These are phyloP conservation scores for Phytophthora parvispora DNA, from an alignment of 352 stramenopile species.

Conservation along the genomic window DNA sequence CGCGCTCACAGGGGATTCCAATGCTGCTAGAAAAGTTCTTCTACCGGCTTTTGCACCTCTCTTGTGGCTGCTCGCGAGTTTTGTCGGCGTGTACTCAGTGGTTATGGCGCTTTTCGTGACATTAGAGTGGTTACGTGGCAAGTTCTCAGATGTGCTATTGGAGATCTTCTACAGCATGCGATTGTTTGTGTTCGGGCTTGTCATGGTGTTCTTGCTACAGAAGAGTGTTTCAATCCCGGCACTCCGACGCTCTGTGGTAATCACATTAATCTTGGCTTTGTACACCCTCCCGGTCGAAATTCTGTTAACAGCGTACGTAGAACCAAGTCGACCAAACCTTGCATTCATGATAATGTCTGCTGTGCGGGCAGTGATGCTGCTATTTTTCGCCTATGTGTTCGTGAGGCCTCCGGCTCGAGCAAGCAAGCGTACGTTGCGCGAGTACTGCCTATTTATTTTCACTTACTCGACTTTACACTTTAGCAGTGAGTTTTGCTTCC, in stretches of 20 bases:
- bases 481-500: constrained; percentile 37
- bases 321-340: constrained; percentile 19
- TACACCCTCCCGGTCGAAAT: constrained; percentile 41
- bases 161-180: constrained; percentile 65
- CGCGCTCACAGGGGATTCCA: constrained; percentile 54
- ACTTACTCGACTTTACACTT: constrained; percentile 52
- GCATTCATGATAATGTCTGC: constrained; percentile 29
- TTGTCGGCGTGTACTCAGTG: constrained; percentile 51
- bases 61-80: constrained; percentile 57
- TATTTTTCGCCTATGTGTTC: constrained; percentile 37
- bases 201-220: constrained; percentile 67
- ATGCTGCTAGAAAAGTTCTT: constrained; percentile 66
- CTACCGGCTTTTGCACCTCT: constrained; percentile 77
- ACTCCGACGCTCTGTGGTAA: constrained; percentile 40
- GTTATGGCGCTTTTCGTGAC: constrained; percentile 30
- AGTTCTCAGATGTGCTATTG: constrained; percentile 27
- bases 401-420: constrained; percentile 32
- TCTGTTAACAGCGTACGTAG: constrained; percentile 25
- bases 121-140: constrained; percentile 42
- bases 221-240: constrained; percentile 64
- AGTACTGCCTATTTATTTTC: constrained; percentile 49
- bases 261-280: constrained; percentile 44
- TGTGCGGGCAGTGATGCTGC: constrained; percentile 19
- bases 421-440: constrained; percentile 34
- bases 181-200: constrained; percentile 62